Conservation (phyloP, 2,329 filamentous ascomycete genomes). For the Bipolaris zeicola region DNA sequence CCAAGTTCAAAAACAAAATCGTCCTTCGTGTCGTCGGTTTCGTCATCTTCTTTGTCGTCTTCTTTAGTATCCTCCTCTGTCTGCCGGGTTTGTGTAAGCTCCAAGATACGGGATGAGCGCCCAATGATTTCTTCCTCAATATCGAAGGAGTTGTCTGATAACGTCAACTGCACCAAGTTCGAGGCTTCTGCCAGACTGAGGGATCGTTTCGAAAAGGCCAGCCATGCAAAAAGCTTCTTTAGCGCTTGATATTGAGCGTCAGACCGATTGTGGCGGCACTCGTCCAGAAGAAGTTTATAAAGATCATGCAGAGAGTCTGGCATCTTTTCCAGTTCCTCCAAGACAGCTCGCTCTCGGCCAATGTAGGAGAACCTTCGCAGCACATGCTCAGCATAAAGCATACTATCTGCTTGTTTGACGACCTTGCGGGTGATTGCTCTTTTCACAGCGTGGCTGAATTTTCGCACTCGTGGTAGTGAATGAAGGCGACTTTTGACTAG, state of each 20-base stretch:
- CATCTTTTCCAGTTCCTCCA: conserved; percentile 37
- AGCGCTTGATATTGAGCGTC: conserved; percentile 24
- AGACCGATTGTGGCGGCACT: conserved; percentile 23
- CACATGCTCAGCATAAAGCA: conserved; percentile 49
- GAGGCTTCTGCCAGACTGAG: conserved; percentile 26
- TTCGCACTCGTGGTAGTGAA: background rate
- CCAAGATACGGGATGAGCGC: conserved; percentile 26
- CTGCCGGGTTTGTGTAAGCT: conserved; percentile 15
- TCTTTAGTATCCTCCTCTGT: conserved; percentile 14
- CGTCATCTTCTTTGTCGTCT: conserved; percentile 17
- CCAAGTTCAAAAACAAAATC: conserved; percentile 8
- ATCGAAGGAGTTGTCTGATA: conserved; percentile 18
- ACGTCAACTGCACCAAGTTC: conserved; percentile 16
- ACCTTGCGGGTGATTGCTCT: conserved; percentile 39
- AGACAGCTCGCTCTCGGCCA: conserved; percentile 42
- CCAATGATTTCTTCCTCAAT: conserved; percentile 23
- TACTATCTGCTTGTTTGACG: conserved; percentile 38
- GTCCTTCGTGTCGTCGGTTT: conserved; percentile 3
- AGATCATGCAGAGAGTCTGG: conserved; percentile 16
- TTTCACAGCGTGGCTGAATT: conserved; percentile 37
- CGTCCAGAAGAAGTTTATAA: conserved; percentile 22
- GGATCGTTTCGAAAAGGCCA: conserved; percentile 27
- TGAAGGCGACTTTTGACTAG: background rate
- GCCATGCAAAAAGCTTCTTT: conserved; percentile 29
- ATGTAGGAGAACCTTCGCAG: conserved; percentile 38